These are phyloP conservation scores for Verticillium dahliae DNA, from an alignment of 2,329 filamentous ascomycete species.

Conservation along the genomic window DNA sequence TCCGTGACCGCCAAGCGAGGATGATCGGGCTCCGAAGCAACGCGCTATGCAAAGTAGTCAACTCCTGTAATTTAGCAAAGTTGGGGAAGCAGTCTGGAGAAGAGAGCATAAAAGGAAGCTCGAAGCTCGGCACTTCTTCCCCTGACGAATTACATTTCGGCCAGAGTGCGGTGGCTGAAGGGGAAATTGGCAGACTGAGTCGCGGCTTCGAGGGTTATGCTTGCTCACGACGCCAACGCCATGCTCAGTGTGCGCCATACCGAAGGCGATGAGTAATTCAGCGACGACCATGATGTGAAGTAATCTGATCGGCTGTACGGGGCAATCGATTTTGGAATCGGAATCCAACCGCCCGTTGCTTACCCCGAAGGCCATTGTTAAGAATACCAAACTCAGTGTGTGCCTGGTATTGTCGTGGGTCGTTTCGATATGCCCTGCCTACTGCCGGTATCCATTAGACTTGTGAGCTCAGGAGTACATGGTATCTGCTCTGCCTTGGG, in stretches of 20 bases:
- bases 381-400: background rate
- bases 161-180: background rate
- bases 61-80: background rate
- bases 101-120: background rate
- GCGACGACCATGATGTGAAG: background rate
- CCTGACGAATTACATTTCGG: background rate
- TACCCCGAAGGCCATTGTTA: background rate
- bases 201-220: background rate
- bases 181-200: background rate
- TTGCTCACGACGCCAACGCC: conserved; percentile 4
- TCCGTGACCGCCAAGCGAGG: background rate
- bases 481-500: background rate
- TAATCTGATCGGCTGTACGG: background rate
- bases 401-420: background rate
- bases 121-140: background rate
- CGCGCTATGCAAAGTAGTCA: background rate
- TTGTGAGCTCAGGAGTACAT: background rate
- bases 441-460: background rate
- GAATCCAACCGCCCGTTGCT: background rate
- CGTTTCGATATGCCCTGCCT: background rate
- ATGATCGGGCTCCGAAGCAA: background rate
- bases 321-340: background rate
- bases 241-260: conserved; percentile 4
- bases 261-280: background rate
- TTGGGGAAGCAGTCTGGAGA: background rate